Evolutionary conservation across 1,284 basidiomycete species (phyloP).

Genomic region (Puccinia horiana): DNA sequence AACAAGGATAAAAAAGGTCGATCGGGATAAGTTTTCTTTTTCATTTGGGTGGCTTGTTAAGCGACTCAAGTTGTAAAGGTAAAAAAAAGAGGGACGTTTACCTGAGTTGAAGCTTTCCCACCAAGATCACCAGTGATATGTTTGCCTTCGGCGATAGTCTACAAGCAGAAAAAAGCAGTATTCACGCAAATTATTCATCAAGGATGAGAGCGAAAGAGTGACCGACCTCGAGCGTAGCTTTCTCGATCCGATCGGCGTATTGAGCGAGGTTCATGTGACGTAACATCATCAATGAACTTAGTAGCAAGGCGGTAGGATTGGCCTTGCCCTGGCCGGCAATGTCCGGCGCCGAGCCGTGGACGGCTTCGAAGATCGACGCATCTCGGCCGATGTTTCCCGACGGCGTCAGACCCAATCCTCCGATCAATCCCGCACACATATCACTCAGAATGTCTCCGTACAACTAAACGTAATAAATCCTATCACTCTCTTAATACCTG

Average conservation of each 20-base stretch:
- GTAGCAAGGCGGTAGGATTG: conserved; percentile 93
- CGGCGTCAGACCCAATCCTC: conserved; percentile 94
- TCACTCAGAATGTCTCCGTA: conserved; percentile 90
- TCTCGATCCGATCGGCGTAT: conserved; percentile 86
- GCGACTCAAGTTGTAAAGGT: not conserved
- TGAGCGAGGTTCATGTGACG: conserved; percentile 83
- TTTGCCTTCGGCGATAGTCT: conserved; percentile 92
- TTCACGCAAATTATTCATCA: conserved; percentile 55
- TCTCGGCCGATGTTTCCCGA: conserved; percentile 98
- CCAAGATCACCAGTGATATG: conserved; percentile 88
- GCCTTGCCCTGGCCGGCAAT: conserved; percentile 76
- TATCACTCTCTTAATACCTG: not conserved
- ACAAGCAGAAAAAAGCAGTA: conserved; percentile 34
- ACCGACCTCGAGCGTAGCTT: conserved; percentile 77
- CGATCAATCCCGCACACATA: conserved; percentile 98
- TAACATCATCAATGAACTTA: conserved; percentile 96
- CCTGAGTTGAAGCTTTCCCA: conserved; percentile 75
- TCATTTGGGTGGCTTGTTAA: not conserved
- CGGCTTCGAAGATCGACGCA: conserved; percentile 99
- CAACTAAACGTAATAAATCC: conserved; percentile 41
- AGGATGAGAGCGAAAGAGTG: conserved; percentile 55
- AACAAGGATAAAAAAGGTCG: conserved; percentile 49
- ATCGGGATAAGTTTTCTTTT: not conserved
- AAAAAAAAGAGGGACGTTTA: not conserved
- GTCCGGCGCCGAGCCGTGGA: conserved; percentile 78